phyloP scores from a whole-genome alignment of 768 basidiomycete species.

The Paxillus ammoniavirescens region DNA sequence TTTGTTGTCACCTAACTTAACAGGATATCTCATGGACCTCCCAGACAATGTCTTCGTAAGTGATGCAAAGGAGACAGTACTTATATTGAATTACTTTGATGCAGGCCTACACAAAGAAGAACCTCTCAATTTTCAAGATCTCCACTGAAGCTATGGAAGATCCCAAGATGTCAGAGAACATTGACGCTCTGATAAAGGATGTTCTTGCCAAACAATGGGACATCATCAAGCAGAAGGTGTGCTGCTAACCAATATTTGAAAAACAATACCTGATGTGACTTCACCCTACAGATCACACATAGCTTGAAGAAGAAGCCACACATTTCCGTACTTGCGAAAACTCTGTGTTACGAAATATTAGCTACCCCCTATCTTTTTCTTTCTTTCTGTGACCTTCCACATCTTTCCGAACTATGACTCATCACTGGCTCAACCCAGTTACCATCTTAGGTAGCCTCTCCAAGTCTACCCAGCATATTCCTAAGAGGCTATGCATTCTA shows the following conservation, averaged over 20 bases:
- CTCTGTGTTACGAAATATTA: no score
- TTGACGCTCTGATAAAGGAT: neutral
- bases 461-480: no score
- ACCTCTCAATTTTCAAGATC: neutral
- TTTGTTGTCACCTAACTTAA: neutral
- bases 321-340: neutral
- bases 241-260: neutral
- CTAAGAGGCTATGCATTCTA: no score
- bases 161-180: neutral
- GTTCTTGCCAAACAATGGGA: neutral
- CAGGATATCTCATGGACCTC: neutral
- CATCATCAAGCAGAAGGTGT: neutral
- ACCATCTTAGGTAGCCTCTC: no score
- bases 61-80: neutral
- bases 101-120: neutral
- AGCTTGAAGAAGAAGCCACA: neutral
- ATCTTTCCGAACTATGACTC: no score
- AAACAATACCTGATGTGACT: neutral
- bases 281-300: neutral
- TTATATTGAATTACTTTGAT: neutral
- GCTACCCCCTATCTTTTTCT: no score
- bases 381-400: no score
- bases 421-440: no score
- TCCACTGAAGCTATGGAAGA: neutral
- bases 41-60: neutral